Base-by-base conservation (phyloP, 2,329 filamentous ascomycete genomes). In the Allantophomopsis cytisporea region DNA sequence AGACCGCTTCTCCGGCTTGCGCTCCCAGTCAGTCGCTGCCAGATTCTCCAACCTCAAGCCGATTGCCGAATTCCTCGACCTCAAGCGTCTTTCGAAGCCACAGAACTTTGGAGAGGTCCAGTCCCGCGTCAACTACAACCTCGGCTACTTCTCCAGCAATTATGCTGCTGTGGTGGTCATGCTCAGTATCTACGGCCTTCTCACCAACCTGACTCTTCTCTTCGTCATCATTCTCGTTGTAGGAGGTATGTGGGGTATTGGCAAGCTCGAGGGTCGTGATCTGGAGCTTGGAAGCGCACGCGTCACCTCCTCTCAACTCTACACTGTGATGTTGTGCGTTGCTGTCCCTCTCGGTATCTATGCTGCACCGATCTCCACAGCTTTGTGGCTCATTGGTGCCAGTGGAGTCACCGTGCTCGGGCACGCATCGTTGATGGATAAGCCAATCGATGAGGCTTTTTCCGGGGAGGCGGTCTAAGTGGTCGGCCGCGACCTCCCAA, bases 391-490 rank as follows among this genome's bases (percentile, higher is more conserved):
- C 59, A 86, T 96, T 57, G 91, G 91, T 60, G 91, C 91, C 53
- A 89, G 83, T 52, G 88, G 86, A 60, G 86, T 95, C 60, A 84
- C 80, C 59, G 93, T 96, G 51, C 69, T 96, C 50, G 91, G 91
- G 64, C 91, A 98, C 67, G 91, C 91, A 52, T 74, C 87, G 47
- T 77, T 96, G 60, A 80, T 96, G 82, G 89, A 96, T 62, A 95
- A 94, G 76, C 89, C 89, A 43, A 94, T 96, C 71, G 91, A 96
- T 80, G 89, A 93, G 88, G 88, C 88, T 95, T 98, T 98, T 95
- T 95, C 89, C 74, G 91, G 93, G 88, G 91, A 98, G 89, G 89
- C 91, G 88, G 91, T 98, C 83, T 98, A 96, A 80, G 75, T 93
- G 88, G 88, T 96, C 91, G 89, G 86, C 89, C 89, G 91, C 91